These are phyloP conservation scores for Suillus cothurnatus DNA, from an alignment of 768 basidiomycete species.

Conservation along the genomic window DNA sequence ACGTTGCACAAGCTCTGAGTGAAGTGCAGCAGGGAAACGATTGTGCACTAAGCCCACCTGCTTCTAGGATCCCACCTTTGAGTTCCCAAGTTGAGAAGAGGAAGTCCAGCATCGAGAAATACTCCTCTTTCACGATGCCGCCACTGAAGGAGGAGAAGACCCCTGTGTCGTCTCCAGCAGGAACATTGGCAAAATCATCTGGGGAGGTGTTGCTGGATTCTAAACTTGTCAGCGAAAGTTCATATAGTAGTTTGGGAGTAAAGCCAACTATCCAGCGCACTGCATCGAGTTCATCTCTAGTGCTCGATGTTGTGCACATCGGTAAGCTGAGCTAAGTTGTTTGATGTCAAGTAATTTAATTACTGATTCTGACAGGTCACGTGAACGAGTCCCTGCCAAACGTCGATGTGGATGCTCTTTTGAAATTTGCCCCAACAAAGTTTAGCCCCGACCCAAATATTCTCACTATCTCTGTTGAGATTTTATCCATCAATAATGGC, in stretches of 20 bases:
- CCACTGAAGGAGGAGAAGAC: conserved; percentile 70
- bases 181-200: conserved; percentile 47
- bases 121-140: conserved; percentile 63
- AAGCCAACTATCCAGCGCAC: conserved; percentile 1
- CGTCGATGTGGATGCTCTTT: conserved; percentile 50
- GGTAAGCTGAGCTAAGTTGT: conserved; percentile 28
- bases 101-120: conserved; percentile 68
- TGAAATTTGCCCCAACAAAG: conserved; percentile 32
- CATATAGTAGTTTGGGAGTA: conserved; percentile 13
- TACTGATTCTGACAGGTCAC: conserved; percentile 34
- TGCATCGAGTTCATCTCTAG: conserved; percentile 1
- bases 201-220: conserved; percentile 10
- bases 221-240: conserved; percentile 16
- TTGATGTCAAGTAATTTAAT: background rate
- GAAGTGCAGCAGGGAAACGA: conserved; percentile 30
- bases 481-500: conserved; percentile 58
- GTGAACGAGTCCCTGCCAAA: conserved; percentile 46
- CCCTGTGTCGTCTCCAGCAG: conserved; percentile 54
- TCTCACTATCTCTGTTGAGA: conserved; percentile 73
- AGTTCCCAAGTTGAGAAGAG: conserved; percentile 52
- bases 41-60: conserved; percentile 15
- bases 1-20: conserved; percentile 66
- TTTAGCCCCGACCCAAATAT: conserved; percentile 37
- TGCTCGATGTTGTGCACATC: conserved; percentile 31
- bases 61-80: conserved; percentile 14